phyloP scores from a whole-genome alignment of 202 grass and related monocot genomes.

The Zoysia matrella region DNA sequence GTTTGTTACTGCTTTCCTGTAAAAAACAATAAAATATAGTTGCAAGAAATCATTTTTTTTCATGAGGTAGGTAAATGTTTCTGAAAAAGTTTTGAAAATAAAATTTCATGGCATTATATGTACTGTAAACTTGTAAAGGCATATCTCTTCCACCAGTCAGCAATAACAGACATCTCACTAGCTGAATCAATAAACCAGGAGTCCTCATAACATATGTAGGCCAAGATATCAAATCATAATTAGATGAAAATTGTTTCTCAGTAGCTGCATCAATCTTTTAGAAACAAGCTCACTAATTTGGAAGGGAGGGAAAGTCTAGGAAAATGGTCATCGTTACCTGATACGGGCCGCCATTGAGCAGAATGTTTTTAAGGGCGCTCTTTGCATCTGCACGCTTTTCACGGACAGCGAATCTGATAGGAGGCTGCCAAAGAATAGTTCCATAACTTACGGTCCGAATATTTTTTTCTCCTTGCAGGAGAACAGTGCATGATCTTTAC shows the following conservation, averaged over 20 bases:
- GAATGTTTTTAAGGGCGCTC: constrained; percentile 70
- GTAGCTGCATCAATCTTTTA: neutral
- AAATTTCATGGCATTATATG: neutral
- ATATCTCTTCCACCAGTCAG: neutral
- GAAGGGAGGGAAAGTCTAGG: neutral
- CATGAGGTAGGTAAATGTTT: neutral
- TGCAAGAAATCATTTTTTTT: neutral
- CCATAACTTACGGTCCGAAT: neutral
- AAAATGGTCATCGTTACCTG: constrained; percentile 28
- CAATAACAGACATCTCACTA: neutral
- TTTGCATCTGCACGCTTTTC: constrained; percentile 76
- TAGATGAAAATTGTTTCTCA: neutral
- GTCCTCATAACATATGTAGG: neutral
- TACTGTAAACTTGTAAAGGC: neutral
- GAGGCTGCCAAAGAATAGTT: constrained; percentile 50
- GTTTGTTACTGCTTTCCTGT: constrained; percentile 51
- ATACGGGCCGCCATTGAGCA: constrained; percentile 56
- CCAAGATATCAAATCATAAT: neutral
- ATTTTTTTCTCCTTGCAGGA: neutral
- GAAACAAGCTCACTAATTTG: neutral
- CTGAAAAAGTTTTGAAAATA: constrained; percentile 4
- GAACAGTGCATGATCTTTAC: neutral
- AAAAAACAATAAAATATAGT: neutral
- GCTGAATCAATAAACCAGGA: neutral
- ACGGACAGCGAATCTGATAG: constrained; percentile 54